These are phyloP conservation scores for Yamadazyma epiphylla DNA, from an alignment of 1,139 yeast genomes.

Conservation along the genomic window DNA sequence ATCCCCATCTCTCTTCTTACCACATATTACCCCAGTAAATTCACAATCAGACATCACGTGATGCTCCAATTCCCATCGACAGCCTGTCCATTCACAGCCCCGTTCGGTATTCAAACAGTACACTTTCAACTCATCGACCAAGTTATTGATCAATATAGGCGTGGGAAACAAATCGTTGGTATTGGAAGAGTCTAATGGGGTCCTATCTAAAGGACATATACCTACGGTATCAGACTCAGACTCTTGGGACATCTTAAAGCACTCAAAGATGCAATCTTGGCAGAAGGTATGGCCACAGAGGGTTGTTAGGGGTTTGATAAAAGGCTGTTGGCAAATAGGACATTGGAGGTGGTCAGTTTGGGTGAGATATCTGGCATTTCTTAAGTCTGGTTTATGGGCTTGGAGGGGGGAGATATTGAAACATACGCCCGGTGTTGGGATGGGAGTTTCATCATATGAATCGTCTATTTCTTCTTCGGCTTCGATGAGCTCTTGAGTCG, in stretches of 20 bases:
- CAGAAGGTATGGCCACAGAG: slow-evolving; percentile 62
- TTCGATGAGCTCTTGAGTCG: background rate
- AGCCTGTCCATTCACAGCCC: slow-evolving; percentile 59
- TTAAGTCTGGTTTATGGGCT: slow-evolving; percentile 26
- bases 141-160: slow-evolving; percentile 56
- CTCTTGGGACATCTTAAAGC: slow-evolving; percentile 31
- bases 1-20: slow-evolving; percentile 18
- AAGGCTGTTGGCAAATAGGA: slow-evolving; percentile 58
- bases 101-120: slow-evolving; percentile 48
- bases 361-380: slow-evolving; percentile 31
- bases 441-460: background rate
- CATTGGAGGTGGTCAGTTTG: slow-evolving; percentile 53
- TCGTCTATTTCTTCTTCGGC: background rate
- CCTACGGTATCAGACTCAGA: slow-evolving; percentile 19
- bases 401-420: slow-evolving; percentile 14
- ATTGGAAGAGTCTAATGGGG: slow-evolving; percentile 35
- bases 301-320: slow-evolving; percentile 52
- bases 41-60: slow-evolving; percentile 52
- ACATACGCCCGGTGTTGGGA: slow-evolving; percentile 6
- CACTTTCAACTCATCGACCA: slow-evolving; percentile 60
- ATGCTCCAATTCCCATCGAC: slow-evolving; percentile 56
- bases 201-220: slow-evolving; percentile 64
- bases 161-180: slow-evolving; percentile 53
- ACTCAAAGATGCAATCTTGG: slow-evolving; percentile 46
- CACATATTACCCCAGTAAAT: slow-evolving; percentile 48